Base-by-base conservation (phyloP, 768 basidiomycete species). In the Boletus rufocinnamomeus region DNA sequence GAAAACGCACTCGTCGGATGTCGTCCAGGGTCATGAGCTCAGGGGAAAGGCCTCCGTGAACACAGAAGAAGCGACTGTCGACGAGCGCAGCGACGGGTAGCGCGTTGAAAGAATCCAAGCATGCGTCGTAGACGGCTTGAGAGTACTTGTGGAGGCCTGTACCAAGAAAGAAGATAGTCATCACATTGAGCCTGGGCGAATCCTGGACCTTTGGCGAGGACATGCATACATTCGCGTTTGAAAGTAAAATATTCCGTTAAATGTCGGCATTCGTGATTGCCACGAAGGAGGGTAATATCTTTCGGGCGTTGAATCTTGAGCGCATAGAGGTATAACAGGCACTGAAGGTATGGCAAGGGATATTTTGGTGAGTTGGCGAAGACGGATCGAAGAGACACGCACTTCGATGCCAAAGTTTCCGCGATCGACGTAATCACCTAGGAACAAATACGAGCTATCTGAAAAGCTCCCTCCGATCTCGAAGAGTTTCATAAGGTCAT, bases 211-310 rank as follows among this genome's bases (percentile, higher is more conserved):
- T 37, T 48, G 51, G 53, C 49, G n/a, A 35, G 49, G 28, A 63
- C 34, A 48, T 34, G 74, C 87, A 75, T 66, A 95, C 89, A 90
- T 88, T 98, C 96, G 61, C 93, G 88, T 77, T 94, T 95, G 80
- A 98, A 98, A 10, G 96, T 98, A 70, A 98, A 98, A 73, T 95
- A 97, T 75, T 95, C 94, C 2, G 96, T 98, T 48, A 98, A 79
- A 76, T 98, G 95, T 38, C 89, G 85, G 72, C 96, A 98, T 79
- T 98, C 96, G 76, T 98, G 96, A 72, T 98, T 98, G 10, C 96
- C 96, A 49, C 96, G 87, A 37, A 98, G 81, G 34, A 98, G 81
- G 58, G 86, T 84, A 46, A 98, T 78, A 37, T 88, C 88, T 61
- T 81, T 82, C 4, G 96, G 96, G 66, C 89, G 89, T 80, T 87